A percentile compares a stretch with the other conserved stretches of the same genome.
Evolutionary conservation across 1,284 basidiomycete genomes (phyloP).

Genomic region (Cryptococcus wingfieldii): DNA sequence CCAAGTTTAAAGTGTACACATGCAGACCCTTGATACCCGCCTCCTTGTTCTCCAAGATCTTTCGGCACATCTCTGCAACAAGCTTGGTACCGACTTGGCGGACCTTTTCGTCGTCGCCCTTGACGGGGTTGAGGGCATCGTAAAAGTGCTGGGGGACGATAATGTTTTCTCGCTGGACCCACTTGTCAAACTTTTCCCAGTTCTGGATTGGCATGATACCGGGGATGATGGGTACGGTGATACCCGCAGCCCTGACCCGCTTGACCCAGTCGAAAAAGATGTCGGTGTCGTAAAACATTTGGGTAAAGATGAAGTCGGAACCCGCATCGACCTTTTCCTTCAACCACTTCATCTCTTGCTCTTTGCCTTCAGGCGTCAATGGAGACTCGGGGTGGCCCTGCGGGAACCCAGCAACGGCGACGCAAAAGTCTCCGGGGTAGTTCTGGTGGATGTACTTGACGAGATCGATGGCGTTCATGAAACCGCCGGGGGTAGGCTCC

Average conservation of each 20-base stretch:
- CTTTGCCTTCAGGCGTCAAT: slow-evolving; percentile 39
- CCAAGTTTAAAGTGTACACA: slow-evolving; percentile 98
- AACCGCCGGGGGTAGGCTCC: slow-evolving; percentile 84
- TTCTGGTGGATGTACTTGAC: slow-evolving; percentile 75
- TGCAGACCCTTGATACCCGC: slow-evolving; percentile 83
- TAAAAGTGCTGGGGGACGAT: slow-evolving; percentile 75
- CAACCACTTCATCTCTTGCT: slow-evolving; percentile 75
- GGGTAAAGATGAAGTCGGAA: slow-evolving; percentile 92
- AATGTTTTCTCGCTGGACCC: slow-evolving; percentile 81
- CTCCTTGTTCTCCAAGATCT: slow-evolving; percentile 65
- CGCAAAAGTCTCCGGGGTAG: slow-evolving; percentile 88
- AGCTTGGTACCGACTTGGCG: slow-evolving; percentile 81
- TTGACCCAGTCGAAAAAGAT: slow-evolving; percentile 81
- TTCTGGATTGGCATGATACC: slow-evolving; percentile 93
- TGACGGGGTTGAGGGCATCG: slow-evolving; percentile 79
- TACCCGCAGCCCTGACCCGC: slow-evolving; percentile 74
- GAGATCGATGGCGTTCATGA: slow-evolving; percentile 84
- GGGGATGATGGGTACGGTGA: slow-evolving; percentile 90
- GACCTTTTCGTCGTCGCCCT: slow-evolving; percentile 87
- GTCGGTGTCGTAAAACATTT: slow-evolving; percentile 93
- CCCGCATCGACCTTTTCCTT: slow-evolving; percentile 92
- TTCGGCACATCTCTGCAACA: slow-evolving; percentile 80
- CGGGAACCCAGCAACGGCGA: slow-evolving; percentile 89
- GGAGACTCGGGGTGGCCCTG: slow-evolving; percentile 65
- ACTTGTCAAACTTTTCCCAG: slow-evolving; percentile 92